phyloP scores from a whole-genome alignment of 75 land plant genomes.

The Pinus albicaulis region DNA sequence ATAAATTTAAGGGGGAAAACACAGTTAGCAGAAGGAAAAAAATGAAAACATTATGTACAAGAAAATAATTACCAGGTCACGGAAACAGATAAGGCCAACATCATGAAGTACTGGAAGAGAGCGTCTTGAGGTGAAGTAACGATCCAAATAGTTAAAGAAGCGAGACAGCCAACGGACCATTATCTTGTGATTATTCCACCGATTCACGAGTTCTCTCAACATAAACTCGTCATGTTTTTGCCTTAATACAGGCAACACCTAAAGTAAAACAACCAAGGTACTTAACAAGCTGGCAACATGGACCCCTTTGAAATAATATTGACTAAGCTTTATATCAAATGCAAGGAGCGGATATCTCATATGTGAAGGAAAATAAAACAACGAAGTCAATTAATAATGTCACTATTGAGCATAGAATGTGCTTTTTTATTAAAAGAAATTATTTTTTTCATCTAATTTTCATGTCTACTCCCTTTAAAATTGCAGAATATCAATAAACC shows the following conservation, averaged over 20 bases:
- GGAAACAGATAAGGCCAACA: slow-evolving; percentile 82
- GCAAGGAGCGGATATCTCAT: not conserved
- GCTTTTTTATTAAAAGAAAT: no score
- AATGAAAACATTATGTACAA: not conserved
- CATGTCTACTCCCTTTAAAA: no score
- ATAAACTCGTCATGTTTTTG: slow-evolving; percentile 91
- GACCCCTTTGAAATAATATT: not conserved
- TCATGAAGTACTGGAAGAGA: slow-evolving; percentile 71
- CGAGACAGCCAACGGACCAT: slow-evolving; percentile 94
- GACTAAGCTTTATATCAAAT: not conserved
- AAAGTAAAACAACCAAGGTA: not conserved
- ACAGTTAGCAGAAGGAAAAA: not conserved
- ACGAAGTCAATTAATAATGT: not conserved
- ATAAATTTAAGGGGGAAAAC: not conserved
- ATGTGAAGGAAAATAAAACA: not conserved
- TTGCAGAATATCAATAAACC: no score
- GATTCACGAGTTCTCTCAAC: slow-evolving; percentile 82
- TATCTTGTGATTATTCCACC: slow-evolving; percentile 86
- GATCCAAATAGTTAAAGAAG: slow-evolving; percentile 82
- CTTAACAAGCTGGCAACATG: not conserved
- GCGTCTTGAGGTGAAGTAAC: slow-evolving; percentile 76
- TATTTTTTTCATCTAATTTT: no score
- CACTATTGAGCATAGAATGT: not conserved
- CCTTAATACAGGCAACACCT: slow-evolving; percentile 80
- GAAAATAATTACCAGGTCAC: slow-evolving; percentile 56